Evolutionary conservation across 2,329 filamentous ascomycete species (phyloP).

Genomic region (Colletotrichum filicis): DNA sequence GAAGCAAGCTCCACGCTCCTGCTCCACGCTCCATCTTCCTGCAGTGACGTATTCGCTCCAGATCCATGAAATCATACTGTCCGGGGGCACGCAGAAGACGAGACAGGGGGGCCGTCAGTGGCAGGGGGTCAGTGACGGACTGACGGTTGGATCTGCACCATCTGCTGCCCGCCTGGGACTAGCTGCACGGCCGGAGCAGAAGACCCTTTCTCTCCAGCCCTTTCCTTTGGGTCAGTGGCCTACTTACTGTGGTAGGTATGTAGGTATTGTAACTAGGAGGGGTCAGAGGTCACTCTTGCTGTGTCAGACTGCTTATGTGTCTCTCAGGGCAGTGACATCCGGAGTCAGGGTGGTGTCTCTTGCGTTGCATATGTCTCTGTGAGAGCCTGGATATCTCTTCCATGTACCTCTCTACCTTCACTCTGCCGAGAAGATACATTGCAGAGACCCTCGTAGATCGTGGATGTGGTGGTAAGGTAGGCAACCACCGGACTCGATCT

Average conservation of each 20-base stretch:
- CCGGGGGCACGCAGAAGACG: conserved; percentile 15
- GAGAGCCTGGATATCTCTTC: neutral
- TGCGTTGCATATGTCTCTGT: neutral
- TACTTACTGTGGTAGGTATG: too few relatives aligned
- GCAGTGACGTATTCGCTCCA: conserved; percentile 27
- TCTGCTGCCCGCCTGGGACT: conserved; percentile 12
- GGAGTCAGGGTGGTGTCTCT: neutral
- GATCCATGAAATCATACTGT: conserved; percentile 33
- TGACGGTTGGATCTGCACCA: conserved; percentile 14
- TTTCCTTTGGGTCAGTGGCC: neutral
- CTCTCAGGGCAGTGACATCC: neutral
- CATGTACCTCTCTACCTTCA: neutral
- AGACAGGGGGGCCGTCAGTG: conserved; percentile 8
- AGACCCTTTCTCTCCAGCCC: conserved; percentile 15
- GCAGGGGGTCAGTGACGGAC: neutral
- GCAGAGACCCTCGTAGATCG: neutral
- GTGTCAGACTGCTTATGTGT: neutral
- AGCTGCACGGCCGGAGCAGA: conserved; percentile 2
- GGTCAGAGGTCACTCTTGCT: neutral
- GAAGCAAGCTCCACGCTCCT: neutral
- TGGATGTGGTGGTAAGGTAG: neutral
- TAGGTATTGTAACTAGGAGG: too few relatives aligned
- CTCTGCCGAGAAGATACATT: neutral
- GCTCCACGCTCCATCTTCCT: neutral
- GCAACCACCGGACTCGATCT: neutral